Evolutionary conservation across 2,329 filamentous ascomycete species (phyloP).

Genomic region (Penicillium frequentans): DNA sequence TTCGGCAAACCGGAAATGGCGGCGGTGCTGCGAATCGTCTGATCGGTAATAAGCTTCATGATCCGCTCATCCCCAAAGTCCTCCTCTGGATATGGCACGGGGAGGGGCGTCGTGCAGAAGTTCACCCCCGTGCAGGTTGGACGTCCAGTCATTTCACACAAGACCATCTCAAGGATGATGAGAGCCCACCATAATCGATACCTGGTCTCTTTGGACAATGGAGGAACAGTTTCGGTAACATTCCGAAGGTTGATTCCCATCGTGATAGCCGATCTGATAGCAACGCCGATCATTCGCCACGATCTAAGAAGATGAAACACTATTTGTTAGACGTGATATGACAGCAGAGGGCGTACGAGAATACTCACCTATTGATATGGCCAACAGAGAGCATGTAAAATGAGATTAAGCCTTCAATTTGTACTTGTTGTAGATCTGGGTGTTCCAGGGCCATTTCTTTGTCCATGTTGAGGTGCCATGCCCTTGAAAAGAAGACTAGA

Average conservation of each 20-base stretch:
- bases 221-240: slow-evolving; percentile 17
- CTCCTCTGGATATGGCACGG: slow-evolving; percentile 40
- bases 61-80: slow-evolving; percentile 34
- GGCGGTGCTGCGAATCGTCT: slow-evolving; percentile 31
- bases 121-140: slow-evolving; percentile 36
- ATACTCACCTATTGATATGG: neutral
- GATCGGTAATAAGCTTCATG: slow-evolving; percentile 32
- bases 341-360: neutral
- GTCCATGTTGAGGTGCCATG: neutral
- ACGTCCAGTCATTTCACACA: slow-evolving; percentile 45
- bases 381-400: neutral
- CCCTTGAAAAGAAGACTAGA: neutral
- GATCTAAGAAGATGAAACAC: neutral
- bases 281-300: neutral
- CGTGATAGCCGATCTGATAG: neutral
- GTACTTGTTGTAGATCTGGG: neutral
- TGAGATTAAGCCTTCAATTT: neutral
- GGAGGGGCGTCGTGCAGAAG: slow-evolving; percentile 44
- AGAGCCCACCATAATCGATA: slow-evolving; percentile 48
- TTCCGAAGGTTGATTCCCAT: neutral
- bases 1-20: slow-evolving; percentile 19
- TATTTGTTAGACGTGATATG: neutral
- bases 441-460: neutral
- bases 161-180: slow-evolving; percentile 40
- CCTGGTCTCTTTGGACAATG: slow-evolving; percentile 42